Conservation (phyloP, 73 alveolate species). For the Tetrahymena elliotti region DNA sequence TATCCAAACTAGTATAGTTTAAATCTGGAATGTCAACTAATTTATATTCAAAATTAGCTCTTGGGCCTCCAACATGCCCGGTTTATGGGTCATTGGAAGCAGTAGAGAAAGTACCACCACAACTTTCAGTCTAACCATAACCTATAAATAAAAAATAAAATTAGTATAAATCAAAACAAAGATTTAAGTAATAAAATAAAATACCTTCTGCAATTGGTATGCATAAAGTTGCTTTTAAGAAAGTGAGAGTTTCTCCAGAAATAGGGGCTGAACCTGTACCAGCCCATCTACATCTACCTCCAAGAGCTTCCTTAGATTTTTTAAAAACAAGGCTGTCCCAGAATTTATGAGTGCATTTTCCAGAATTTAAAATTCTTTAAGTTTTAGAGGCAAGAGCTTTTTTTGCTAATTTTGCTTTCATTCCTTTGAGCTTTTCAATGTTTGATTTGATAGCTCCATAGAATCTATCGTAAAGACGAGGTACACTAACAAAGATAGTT, state of each 20-base stretch:
- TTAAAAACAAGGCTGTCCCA: constrained; percentile 82
- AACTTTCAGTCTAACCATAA: constrained; percentile 89
- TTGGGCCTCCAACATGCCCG: constrained; percentile 79
- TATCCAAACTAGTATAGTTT: constrained; percentile 69
- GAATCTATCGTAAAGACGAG: constrained; percentile 87
- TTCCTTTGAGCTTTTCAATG: constrained; percentile 52
- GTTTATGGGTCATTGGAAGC: constrained; percentile 49
- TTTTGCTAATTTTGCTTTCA: constrained; percentile 50
- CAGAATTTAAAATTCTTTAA: constrained; percentile 30
- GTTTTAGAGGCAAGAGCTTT: constrained; percentile 70
- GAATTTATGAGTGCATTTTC: constrained; percentile 44
- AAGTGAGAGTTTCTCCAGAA: constrained; percentile 60
- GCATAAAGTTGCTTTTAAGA: constrained; percentile 61
- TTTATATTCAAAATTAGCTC: constrained; percentile 56
- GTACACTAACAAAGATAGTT: constrained; percentile 91
- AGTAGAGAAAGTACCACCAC: constrained; percentile 66
- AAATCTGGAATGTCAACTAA: constrained; percentile 76
- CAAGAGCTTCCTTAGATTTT: constrained; percentile 62
- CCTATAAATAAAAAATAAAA: constrained; percentile 35
- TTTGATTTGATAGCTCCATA: constrained; percentile 72
- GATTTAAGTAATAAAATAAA: not conserved
- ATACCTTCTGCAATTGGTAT: constrained; percentile 51
- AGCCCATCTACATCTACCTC: constrained; percentile 80
- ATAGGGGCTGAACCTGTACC: constrained; percentile 87
- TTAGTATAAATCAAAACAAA: not conserved